Conservation (phyloP, 768 basidiomycete genomes). For the Chlorophyllum brunneum region DNA sequence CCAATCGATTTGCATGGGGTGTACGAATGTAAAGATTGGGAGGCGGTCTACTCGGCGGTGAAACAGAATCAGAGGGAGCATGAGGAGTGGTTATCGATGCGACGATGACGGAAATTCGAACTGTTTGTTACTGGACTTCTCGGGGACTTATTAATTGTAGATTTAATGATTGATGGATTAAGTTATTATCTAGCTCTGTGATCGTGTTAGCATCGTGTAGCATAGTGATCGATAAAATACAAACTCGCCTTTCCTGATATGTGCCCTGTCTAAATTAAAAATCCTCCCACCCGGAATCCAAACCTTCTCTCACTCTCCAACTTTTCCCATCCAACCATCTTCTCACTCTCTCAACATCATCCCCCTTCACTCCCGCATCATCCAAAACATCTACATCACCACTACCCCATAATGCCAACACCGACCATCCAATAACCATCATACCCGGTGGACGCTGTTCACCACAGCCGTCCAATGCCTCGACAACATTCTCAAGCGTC, state of each 20-base stretch:
- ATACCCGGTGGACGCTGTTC: slow-evolving; percentile 95
- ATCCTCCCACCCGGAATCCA: slow-evolving; percentile 39
- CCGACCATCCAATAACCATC: slow-evolving; percentile 93
- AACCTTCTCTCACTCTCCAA: slow-evolving; percentile 68
- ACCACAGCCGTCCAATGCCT: slow-evolving; percentile 67
- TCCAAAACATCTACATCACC: slow-evolving; percentile 76
- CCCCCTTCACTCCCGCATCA: slow-evolving; percentile 24
- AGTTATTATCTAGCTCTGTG: no score
- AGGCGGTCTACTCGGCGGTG: slow-evolving; percentile 26
- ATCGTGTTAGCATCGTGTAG: no score
- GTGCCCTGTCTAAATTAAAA: no score
- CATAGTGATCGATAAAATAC: no score
- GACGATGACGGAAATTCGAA: no score
- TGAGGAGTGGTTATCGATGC: slow-evolving; percentile 13
- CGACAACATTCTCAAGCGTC: slow-evolving; percentile 68
- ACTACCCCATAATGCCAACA: slow-evolving; percentile 66
- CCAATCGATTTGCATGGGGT: slow-evolving; percentile 26
- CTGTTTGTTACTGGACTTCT: no score
- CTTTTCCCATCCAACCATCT: slow-evolving; percentile 58
- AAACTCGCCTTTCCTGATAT: no score
- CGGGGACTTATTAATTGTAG: no score
- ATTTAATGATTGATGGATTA: no score
- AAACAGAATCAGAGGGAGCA: slow-evolving; percentile 24
- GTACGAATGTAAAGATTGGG: slow-evolving; percentile 33
- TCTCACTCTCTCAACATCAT: slow-evolving; percentile 44